Evolutionary conservation across 805 yeast species (phyloP).

Genomic region (Metschnikowia lunata): DNA sequence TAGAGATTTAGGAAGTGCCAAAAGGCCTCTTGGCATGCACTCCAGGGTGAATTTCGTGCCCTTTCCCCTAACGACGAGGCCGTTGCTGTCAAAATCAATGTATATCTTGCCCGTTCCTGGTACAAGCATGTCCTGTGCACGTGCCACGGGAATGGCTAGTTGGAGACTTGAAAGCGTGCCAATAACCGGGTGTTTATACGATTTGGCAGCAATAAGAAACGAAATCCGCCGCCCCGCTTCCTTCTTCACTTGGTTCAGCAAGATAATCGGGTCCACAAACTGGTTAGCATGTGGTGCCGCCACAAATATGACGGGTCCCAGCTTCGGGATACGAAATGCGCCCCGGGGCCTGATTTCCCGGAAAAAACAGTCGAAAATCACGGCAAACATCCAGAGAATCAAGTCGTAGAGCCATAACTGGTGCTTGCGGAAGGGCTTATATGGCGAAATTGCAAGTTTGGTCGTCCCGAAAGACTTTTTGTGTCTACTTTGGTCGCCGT

Average conservation of each 20-base stretch:
- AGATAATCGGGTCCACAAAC: slow-evolving; percentile 75
- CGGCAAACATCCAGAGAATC: slow-evolving; percentile 45
- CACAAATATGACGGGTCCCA: slow-evolving; percentile 86
- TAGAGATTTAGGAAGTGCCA: slow-evolving; percentile 71
- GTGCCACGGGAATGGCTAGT: slow-evolving; percentile 81
- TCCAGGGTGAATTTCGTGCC: slow-evolving; percentile 65
- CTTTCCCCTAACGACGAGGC: slow-evolving; percentile 54
- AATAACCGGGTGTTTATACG: slow-evolving; percentile 60
- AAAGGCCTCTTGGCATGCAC: slow-evolving; percentile 59
- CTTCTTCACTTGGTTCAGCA: slow-evolving; percentile 74
- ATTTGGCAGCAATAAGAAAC: slow-evolving; percentile 80
- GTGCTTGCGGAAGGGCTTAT: slow-evolving; percentile 12
- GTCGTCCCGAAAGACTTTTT: no score
- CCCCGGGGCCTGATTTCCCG: slow-evolving; percentile 88
- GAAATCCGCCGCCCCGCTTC: slow-evolving; percentile 66
- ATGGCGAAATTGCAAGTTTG: slow-evolving; percentile 1
- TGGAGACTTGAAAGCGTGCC: slow-evolving; percentile 75
- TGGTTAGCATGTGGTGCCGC: slow-evolving; percentile 98
- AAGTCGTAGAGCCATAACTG: slow-evolving; percentile 41
- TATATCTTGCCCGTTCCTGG: slow-evolving; percentile 64
- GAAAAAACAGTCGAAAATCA: slow-evolving; percentile 66
- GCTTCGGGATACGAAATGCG: slow-evolving; percentile 61
- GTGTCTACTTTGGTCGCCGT: no score
- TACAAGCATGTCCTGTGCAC: slow-evolving; percentile 83
- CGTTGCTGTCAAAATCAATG: slow-evolving; percentile 49